A percentile compares a stretch with the other conserved stretches of the same genome.
Conservation (phyloP, 2,329 filamentous ascomycete genomes). For the Fusarium sp. region DNA sequence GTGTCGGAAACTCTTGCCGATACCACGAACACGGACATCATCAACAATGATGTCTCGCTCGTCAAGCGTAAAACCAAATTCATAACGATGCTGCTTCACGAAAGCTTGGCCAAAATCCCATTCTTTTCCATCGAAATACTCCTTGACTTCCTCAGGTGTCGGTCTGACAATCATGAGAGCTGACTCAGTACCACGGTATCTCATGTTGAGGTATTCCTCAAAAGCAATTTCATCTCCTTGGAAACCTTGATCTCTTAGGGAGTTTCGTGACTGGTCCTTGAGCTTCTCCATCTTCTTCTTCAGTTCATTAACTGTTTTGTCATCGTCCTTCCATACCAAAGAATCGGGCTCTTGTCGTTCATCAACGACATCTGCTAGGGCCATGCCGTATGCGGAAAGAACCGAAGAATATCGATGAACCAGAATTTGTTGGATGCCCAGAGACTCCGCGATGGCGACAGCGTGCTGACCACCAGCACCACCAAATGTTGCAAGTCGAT, state of each 20-base stretch:
- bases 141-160: slow-evolving; percentile 67
- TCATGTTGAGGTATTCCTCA: slow-evolving; percentile 94
- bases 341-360: slow-evolving; percentile 85
- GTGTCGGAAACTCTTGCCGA: slow-evolving; percentile 87
- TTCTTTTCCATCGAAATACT: slow-evolving; percentile 70
- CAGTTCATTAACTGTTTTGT: slow-evolving; percentile 70
- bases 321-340: slow-evolving; percentile 69
- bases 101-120: slow-evolving; percentile 91
- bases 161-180: slow-evolving; percentile 90
- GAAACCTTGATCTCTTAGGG: slow-evolving; percentile 83
- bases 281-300: slow-evolving; percentile 81
- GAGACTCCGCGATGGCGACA: slow-evolving; percentile 86
- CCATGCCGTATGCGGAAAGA: slow-evolving; percentile 92
- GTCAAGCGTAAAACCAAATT: slow-evolving; percentile 89
- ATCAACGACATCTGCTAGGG: slow-evolving; percentile 90
- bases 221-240: slow-evolving; percentile 78
- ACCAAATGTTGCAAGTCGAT: slow-evolving; percentile 91
- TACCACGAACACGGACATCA: slow-evolving; percentile 87
- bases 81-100: slow-evolving; percentile 86
- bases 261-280: slow-evolving; percentile 77
- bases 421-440: slow-evolving; percentile 87
- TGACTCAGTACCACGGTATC: slow-evolving; percentile 90
- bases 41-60: slow-evolving; percentile 91
- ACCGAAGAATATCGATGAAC: slow-evolving; percentile 90
- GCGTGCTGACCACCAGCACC: slow-evolving; percentile 93